Percentiles rank a stretch among this genome's conserved stretches.
Evolutionary conservation across 805 yeast species (phyloP).

Genomic region (Saccharomyces kudriavzevii): DNA sequence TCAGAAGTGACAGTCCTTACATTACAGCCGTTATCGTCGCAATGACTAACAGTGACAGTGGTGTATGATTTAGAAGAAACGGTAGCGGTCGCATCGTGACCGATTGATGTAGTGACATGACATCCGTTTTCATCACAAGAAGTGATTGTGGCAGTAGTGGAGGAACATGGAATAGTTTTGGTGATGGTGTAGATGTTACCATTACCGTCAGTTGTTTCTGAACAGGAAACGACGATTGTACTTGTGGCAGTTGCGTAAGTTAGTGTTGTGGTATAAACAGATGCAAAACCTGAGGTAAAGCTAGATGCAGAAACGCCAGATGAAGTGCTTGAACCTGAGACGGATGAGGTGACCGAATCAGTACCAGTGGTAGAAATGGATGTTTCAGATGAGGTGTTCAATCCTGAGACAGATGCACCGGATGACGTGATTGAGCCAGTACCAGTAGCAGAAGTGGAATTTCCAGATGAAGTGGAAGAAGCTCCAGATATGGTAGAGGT

Average conservation of each 20-base stretch:
- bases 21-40: no score
- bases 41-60: no score
- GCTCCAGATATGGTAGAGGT: constrained; percentile 5
- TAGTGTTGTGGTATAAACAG: constrained; percentile 3
- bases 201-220: constrained; percentile 1
- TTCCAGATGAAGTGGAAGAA: neutral
- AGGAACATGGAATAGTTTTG: constrained; percentile 3
- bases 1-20: no score
- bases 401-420: no score
- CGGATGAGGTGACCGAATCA: neutral
- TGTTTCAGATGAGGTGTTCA: no score
- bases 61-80: neutral
- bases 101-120: neutral
- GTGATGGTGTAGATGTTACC: constrained; percentile 2
- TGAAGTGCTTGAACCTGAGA: constrained; percentile 1
- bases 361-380: no score
- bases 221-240: constrained; percentile 3
- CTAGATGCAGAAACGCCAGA: constrained; percentile 2
- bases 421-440: no score
- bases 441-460: neutral
- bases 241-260: neutral
- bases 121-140: constrained; percentile 2
- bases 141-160: constrained; percentile 3
- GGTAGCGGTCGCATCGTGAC: neutral
- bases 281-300: constrained; percentile 3